Evolutionary conservation across 2,329 filamentous ascomycete species (phyloP), one percentile per base, ranked within the genome.

Genomic region (Fusarium haematococcum): DNA sequence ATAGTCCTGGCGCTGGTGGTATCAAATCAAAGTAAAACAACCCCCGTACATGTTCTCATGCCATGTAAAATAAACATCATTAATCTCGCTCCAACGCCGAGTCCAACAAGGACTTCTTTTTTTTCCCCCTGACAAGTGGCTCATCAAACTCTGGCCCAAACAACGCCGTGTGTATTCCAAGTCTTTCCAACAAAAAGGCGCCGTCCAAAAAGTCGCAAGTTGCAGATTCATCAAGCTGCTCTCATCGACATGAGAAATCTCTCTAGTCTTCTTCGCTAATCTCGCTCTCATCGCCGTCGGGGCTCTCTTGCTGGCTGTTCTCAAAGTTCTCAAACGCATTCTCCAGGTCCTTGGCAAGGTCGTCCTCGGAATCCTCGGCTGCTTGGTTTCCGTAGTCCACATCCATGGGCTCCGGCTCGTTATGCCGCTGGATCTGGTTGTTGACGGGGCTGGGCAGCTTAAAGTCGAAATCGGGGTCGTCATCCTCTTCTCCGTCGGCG

Each of bases 241-340:
- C 48, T 54, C 18, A n/a, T 30, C 25, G 25, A 8, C 52, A 6
- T 33, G 23, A 35, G 65, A 11, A 30, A 43, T 18, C 32, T 35
- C 50, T 33, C 25, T 82, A 92, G 79, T 92, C 91, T 79, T 92
- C 91, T 79, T 92, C 91, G 74, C 91, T 92, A 63, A 92, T 90
- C 75, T 91, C 90, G 74, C 90, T 92, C 80, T 92, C 90, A 62
- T 90, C 89, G 43, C 85, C 87, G 30, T 86, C 85, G 32, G 86
- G 84, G 69, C 84, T 87, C 39, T 85, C 88, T 30, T 87, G 84
- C 69, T 87, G 84, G 74, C 86, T 83, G 39, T 88, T 88, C 75
- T 89, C 88, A 79, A 92, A 84, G 75, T 91, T 89, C 61, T 81
- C 82, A 77, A 83, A 83, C 2, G 82, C 82, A 25, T 87, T 88